Percentiles rank a stretch among this genome's conserved stretches.
Evolutionary conservation across 371 early-diverging fungal species (phyloP).

Genomic region (Apophysomyces ossiformis): DNA sequence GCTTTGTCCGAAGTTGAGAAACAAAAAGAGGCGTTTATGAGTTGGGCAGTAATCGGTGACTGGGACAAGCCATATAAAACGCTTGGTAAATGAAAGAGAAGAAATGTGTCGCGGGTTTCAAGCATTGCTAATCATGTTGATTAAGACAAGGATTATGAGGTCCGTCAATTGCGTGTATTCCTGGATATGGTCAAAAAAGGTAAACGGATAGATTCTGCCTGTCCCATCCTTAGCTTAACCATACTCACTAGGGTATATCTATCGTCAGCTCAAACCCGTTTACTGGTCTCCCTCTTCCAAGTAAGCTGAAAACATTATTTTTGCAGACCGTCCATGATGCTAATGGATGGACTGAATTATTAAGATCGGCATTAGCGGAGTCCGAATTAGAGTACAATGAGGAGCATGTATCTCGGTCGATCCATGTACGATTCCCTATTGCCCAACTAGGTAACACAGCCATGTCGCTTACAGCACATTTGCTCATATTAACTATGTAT

Average conservation of each 20-base stretch:
- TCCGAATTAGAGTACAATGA: conserved; percentile 90
- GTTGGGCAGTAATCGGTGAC: conserved; percentile 87
- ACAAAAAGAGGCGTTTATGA: conserved; percentile 71
- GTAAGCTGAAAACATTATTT: conserved; percentile 14
- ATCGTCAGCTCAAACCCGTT: conserved; percentile 83
- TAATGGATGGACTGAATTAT: not conserved
- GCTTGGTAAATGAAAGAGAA: conserved; percentile 40
- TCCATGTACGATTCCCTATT: conserved; percentile 73
- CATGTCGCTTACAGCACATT: not conserved
- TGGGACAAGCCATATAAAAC: conserved; percentile 86
- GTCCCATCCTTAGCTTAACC: conserved; percentile 1
- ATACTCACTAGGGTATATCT: conserved; percentile 57
- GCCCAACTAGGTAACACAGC: conserved; percentile 40
- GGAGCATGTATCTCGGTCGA: conserved; percentile 76
- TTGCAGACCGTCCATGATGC: not conserved
- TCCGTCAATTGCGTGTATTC: conserved; percentile 79
- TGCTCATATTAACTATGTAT: not conserved
- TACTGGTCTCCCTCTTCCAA: conserved; percentile 92
- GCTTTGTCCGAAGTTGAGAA: conserved; percentile 71
- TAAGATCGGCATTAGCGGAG: conserved; percentile 90
- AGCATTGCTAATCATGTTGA: not conserved
- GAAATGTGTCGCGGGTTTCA: not conserved
- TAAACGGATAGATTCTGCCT: conserved; percentile 3
- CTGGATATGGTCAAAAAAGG: conserved; percentile 76
- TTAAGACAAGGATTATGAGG: conserved; percentile 75